Evolutionary conservation across 2,329 filamentous ascomycete genomes (phyloP), one percentile per base, ranked within the genome.

Genomic region (Aureobasidium sp.): DNA sequence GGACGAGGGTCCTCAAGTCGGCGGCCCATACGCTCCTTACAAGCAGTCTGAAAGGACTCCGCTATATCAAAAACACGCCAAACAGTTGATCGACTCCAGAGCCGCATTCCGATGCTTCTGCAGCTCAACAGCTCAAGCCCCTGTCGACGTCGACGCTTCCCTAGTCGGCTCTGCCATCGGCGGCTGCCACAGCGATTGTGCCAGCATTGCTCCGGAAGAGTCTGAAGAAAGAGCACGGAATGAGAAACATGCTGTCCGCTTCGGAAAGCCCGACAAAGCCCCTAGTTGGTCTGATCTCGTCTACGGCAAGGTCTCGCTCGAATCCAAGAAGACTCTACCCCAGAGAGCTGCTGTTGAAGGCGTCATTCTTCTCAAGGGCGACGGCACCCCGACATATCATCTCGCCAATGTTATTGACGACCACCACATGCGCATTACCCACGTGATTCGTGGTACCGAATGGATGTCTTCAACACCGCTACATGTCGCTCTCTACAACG

Each of bases 351-450:
- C 55, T 27, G 63, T 70, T 8, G 75, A 78, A 21, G 84, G 77
- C 58, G 88, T 90, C 17, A 87, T 98, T 56, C 75, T 98, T 35
- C 74, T 96, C 56, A 98, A 98, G 69, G 85, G 84, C 0, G 93
- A 98, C 66, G 90, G 90, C 0, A 86, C 86, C 59, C 93, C 93
- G 0, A 98, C 94, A 0, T 98, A 98, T 64, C 93, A 98, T 68
- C 84, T 98, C 57, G 93, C 93, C 4, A 98, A 97, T 64, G 91
- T 98, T 7, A 85, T 98, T 4, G 93, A 98, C 64, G 93, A 98
- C 64, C 88, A 96, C 67, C 75, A 86, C 56, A 98, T 98, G 93
- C 74, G 88, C 56, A 94, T 98, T 60, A 96, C 90, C 0, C 91
- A 97, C 68, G 93, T 98, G 12, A 87, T 98, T 55, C 84, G 93